phyloP scores from a whole-genome alignment of 2,329 filamentous ascomycete species.

The Trichophyton mentagrophytes region DNA sequence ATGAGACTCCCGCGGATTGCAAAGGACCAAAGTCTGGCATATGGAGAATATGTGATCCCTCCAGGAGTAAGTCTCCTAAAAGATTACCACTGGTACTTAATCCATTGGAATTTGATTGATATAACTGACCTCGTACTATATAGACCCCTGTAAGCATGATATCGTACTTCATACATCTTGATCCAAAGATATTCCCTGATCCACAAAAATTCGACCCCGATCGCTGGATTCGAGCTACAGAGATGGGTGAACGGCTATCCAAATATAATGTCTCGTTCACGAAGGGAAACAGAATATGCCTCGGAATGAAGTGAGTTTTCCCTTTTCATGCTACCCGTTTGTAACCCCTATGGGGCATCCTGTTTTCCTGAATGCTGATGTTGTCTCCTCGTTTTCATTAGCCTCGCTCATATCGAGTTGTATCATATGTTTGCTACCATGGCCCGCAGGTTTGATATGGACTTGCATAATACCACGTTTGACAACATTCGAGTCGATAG shows the following conservation, averaged over 20 bases:
- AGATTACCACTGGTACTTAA: background rate
- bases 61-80: background rate
- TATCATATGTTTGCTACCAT: slow-evolving; percentile 8
- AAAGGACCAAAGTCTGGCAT: background rate
- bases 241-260: slow-evolving; percentile 12
- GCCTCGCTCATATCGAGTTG: slow-evolving; percentile 8
- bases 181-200: slow-evolving; percentile 17
- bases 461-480: background rate
- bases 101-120: background rate
- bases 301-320: slow-evolving; percentile 16
- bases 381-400: background rate
- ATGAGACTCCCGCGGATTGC: slow-evolving; percentile 7
- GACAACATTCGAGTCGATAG: background rate
- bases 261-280: slow-evolving; percentile 17
- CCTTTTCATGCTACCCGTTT: background rate
- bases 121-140: slow-evolving; percentile 4
- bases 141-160: slow-evolving; percentile 17
- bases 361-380: background rate
- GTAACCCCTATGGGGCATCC: background rate
- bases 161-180: slow-evolving; percentile 15
- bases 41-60: background rate
- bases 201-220: slow-evolving; percentile 16
- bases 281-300: slow-evolving; percentile 15
- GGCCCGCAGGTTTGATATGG: slow-evolving; percentile 8
- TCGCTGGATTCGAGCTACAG: slow-evolving; percentile 16